Evolutionary conservation across 805 yeast species (phyloP).

Genomic region (Saccharomycopsis selenospora): DNA sequence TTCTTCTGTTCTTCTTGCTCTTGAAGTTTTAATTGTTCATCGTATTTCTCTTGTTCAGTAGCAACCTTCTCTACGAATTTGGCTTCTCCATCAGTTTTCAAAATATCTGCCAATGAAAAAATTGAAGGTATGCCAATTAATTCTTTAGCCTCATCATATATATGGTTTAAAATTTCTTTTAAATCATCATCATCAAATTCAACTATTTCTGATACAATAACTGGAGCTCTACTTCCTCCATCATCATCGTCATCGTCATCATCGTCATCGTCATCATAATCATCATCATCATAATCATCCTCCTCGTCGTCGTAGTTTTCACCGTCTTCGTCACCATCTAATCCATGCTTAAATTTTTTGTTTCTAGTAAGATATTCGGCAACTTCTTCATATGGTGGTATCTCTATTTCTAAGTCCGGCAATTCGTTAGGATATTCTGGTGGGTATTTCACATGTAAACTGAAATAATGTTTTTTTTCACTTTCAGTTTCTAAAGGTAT

Average conservation of each 20-base stretch:
- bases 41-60: slow-evolving; percentile 47
- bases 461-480: slow-evolving; percentile 47
- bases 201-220: slow-evolving; percentile 51
- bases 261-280: slow-evolving; percentile 41
- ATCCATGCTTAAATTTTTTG: slow-evolving; percentile 27
- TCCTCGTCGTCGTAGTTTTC: slow-evolving; percentile 27
- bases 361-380: slow-evolving; percentile 19
- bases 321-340: slow-evolving; percentile 26
- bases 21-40: slow-evolving; percentile 48
- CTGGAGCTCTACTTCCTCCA: slow-evolving; percentile 32
- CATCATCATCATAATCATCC: slow-evolving; percentile 31
- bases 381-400: slow-evolving; percentile 17
- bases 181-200: slow-evolving; percentile 46
- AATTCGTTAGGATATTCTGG: slow-evolving; percentile 74
- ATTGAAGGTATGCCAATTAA: slow-evolving; percentile 89
- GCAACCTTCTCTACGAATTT: slow-evolving; percentile 53
- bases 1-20: slow-evolving; percentile 85
- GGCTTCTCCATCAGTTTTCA: slow-evolving; percentile 77
- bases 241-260: slow-evolving; percentile 37
- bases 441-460: slow-evolving; percentile 64
- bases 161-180: slow-evolving; percentile 32
- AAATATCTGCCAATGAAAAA: slow-evolving; percentile 65
- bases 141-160: slow-evolving; percentile 59
- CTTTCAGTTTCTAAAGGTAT: slow-evolving; percentile 64
- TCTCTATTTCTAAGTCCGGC: slow-evolving; percentile 46